These are phyloP conservation scores for Solanum megistacrolobum DNA, from an alignment of 257 asterid species.

Conservation along the genomic window DNA sequence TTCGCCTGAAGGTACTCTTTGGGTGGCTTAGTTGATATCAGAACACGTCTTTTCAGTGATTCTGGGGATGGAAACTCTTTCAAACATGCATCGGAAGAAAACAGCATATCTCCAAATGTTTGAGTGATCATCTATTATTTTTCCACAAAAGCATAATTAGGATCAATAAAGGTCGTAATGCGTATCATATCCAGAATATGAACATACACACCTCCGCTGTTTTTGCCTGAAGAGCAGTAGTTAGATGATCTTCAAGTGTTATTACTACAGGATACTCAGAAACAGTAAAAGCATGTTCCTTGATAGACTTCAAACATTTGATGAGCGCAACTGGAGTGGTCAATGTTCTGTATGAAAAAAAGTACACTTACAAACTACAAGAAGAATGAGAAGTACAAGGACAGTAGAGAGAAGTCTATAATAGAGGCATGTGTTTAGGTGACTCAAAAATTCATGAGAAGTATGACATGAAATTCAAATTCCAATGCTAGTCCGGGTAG, in stretches of 20 bases:
- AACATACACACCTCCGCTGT: not conserved
- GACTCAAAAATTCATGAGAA: not conserved
- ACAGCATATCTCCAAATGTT: constrained; percentile 13
- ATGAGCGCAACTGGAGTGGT: constrained; percentile 9
- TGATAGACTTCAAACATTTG: constrained; percentile 3
- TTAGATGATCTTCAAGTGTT: constrained; percentile 14
- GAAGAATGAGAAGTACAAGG: not conserved
- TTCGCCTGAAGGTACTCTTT: not conserved
- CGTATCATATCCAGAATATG: not conserved
- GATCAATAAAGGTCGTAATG: not conserved
- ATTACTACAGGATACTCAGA: constrained; percentile 11
- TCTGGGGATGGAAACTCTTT: constrained; percentile 4
- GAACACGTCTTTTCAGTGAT: not conserved
- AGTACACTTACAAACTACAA: not conserved
- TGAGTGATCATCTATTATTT: constrained; percentile 10
- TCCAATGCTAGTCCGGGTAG: not conserved
- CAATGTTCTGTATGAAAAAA: not conserved
- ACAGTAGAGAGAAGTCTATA: not conserved
- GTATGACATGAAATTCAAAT: not conserved
- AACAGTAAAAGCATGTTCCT: constrained; percentile 2
- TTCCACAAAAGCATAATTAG: not conserved
- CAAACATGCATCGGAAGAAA: not conserved
- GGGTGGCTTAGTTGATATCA: constrained; percentile 11
- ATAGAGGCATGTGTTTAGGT: not conserved
- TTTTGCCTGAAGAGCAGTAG: not conserved